Percentiles rank a stretch among this genome's conserved stretches.
These are phyloP conservation scores for Mucor circinelloides DNA, from an alignment of 371 early-diverging fungal genomes.

Conservation along the genomic window DNA sequence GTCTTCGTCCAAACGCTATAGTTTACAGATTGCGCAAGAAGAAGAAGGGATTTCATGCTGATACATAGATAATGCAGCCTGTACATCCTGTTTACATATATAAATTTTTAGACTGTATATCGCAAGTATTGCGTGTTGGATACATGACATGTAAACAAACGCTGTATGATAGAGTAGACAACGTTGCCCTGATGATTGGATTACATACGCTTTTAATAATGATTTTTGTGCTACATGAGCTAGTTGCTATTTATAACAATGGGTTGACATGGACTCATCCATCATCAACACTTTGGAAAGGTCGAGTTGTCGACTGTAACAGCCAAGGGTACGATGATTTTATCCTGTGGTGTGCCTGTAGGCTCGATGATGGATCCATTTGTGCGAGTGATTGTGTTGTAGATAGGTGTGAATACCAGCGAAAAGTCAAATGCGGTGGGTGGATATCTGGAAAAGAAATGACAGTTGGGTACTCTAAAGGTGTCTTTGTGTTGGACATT, in stretches of 20 bases:
- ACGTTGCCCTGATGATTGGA: constrained; percentile 5
- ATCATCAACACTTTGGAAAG: constrained; percentile 25
- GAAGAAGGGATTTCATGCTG: neutral
- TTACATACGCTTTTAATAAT: neutral
- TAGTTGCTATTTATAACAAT: neutral
- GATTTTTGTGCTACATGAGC: neutral
- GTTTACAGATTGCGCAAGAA: constrained; percentile 1
- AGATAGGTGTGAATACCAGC: constrained; percentile 19
- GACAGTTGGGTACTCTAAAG: constrained; percentile 28
- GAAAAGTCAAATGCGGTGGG: constrained; percentile 26
- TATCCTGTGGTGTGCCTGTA: constrained; percentile 13
- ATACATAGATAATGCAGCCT: constrained; percentile 7
- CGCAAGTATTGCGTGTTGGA: neutral
- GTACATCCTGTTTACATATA: neutral
- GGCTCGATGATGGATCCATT: neutral
- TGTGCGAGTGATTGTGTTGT: neutral
- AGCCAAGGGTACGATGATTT: constrained; percentile 14
- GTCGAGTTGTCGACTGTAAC: constrained; percentile 21
- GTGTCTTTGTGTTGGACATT: neutral
- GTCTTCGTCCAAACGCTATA: neutral
- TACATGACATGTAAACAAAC: neutral
- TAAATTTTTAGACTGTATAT: neutral
- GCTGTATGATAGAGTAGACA: neutral
- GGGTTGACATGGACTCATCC: neutral
- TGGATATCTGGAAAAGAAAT: constrained; percentile 29